Base-by-base conservation (phyloP, 2,329 filamentous ascomycete genomes). In the Colletotrichum musae region DNA sequence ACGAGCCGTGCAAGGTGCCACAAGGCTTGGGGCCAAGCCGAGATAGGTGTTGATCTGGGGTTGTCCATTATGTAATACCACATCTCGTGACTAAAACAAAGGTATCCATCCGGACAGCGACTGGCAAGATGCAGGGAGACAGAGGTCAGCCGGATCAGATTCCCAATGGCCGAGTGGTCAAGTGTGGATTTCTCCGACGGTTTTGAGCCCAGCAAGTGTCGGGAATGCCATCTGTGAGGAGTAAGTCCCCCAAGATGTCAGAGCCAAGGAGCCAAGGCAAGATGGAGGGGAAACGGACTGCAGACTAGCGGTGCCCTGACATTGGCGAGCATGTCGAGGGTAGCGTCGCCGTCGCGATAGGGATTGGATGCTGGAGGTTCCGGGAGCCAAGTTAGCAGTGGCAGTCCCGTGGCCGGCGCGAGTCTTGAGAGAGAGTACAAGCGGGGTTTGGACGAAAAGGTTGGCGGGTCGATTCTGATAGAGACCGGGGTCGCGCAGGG, bases 391-490 rank as follows among this genome's bases (percentile, higher is more conserved):
- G 56, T 56, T 61, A 57, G 62, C 36, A 69, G 56, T 57, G 52
- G 56, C 39, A 69, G 56, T 57, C 43, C 62, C 56, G 56, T 47
- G 51, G 56, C 24, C 61, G 54, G 54, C 54, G 61, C 64, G 9
- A 36, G 21, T 4, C 32, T 36, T 36, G 32, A 7, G 47, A 59
- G 61, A 69, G 53, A 26, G 61, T 43, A 50, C 61, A 58, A 59
- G 66, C 66, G 61, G 67, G 62, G 62, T 61, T 70, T 66, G 51
- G 67, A 70, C 56, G 62, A 70, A 64, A 66, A 51, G 36, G 62
- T 45, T 66, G 51, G 45, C 39, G 62, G 56, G 62, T 60, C 56
- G 56, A 60, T 67, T 60, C 32, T 43, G 51, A 63, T 21, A 60
- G 51, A 28, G 45, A 47, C 62, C 21, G 52, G 51, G 67, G 64